These are phyloP conservation scores for Cucurbita pepo DNA, from an alignment of 306 rosid species.

Conservation along the genomic window DNA sequence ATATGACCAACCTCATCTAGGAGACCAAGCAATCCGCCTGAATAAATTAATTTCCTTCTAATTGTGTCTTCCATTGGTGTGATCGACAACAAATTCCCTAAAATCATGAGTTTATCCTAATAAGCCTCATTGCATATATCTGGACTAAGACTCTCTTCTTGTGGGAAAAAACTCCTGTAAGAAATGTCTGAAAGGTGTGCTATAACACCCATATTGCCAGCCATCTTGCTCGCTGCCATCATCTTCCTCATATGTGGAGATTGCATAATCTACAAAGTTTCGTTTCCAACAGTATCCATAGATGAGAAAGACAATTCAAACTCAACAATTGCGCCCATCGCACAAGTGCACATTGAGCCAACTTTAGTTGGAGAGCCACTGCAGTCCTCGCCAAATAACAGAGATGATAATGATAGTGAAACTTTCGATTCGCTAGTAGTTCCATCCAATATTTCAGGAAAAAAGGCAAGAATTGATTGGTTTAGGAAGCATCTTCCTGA, in stretches of 20 bases:
- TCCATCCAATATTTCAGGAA: conserved; percentile 21
- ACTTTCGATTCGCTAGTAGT: conserved; percentile 15
- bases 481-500: conserved; percentile 7
- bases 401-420: conserved; percentile 6
- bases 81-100: neutral
- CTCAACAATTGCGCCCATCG: conserved; percentile 3
- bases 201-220: conserved; percentile 16
- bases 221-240: conserved; percentile 19
- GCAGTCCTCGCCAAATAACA: conserved; percentile 17
- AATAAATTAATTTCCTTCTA: neutral
- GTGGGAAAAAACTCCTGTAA: neutral
- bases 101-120: neutral
- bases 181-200: conserved; percentile 22
- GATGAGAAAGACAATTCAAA: neutral
- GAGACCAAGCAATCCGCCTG: neutral
- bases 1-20: neutral
- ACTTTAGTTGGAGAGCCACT: neutral
- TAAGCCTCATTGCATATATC: neutral
- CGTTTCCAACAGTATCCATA: neutral
- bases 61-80: neutral
- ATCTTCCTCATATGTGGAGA: conserved; percentile 21
- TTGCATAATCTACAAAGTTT: conserved; percentile 7
- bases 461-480: conserved; percentile 11
- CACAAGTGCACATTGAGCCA: conserved; percentile 9
- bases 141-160: neutral